These are phyloP conservation scores for Dicorynia guianensis DNA, from an alignment of 306 rosid genomes.

Conservation along the genomic window DNA sequence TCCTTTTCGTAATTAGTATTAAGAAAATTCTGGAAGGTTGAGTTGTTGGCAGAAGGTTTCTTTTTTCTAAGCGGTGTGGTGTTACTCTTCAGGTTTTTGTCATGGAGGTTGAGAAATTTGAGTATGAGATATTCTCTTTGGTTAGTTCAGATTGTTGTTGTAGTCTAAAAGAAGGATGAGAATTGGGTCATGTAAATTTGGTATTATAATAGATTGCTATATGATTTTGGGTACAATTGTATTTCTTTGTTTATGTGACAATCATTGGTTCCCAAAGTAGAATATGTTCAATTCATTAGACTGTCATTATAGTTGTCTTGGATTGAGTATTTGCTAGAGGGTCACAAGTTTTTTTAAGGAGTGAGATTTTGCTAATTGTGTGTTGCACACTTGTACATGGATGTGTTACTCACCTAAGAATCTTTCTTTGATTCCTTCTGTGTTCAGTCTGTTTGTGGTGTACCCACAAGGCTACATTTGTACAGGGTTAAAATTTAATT, in stretches of 20 bases:
- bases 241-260: conserved; percentile 7
- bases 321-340: neutral
- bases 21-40: too few relatives aligned
- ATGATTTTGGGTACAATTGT: neutral
- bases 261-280: conserved; percentile 6
- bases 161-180: too few relatives aligned
- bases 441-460: conserved; percentile 5
- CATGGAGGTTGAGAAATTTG: too few relatives aligned
- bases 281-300: neutral
- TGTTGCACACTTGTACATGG: neutral
- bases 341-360: neutral
- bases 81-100: too few relatives aligned
- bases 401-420: neutral
- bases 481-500: conserved; percentile 23
- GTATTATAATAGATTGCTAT: neutral
- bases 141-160: too few relatives aligned
- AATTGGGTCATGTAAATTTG: too few relatives aligned
- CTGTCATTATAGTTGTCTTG: conserved; percentile 1
- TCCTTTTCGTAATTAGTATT: too few relatives aligned
- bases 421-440: conserved; percentile 21
- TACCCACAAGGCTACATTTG: conserved; percentile 1
- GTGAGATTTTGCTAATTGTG: neutral
- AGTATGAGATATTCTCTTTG: too few relatives aligned
- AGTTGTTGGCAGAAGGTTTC: too few relatives aligned
- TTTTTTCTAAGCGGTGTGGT: too few relatives aligned